A percentile compares a stretch with the other conserved stretches of the same genome.
These are phyloP conservation scores for Periconia macrospinosa DNA, from an alignment of 2,329 filamentous ascomycete species.

Conservation along the genomic window DNA sequence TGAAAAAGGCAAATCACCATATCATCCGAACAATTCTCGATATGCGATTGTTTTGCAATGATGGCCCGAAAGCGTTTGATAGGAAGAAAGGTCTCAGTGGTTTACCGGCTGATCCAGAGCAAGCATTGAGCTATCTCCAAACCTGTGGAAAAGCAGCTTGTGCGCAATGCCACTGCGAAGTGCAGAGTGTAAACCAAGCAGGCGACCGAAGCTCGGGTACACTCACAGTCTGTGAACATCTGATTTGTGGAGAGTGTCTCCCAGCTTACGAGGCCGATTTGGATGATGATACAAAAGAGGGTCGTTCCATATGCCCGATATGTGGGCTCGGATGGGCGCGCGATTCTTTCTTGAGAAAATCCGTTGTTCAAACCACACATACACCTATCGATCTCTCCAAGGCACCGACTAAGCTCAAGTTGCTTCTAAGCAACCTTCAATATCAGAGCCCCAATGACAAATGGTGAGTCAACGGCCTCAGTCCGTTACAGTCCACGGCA, in stretches of 20 bases:
- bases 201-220: slow-evolving; percentile 6
- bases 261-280: not conserved
- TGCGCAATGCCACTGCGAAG: slow-evolving; percentile 8
- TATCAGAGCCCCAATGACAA: slow-evolving; percentile 14
- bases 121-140: slow-evolving; percentile 12
- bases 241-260: slow-evolving; percentile 5
- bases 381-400: not conserved
- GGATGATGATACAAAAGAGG: not conserved
- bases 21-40: slow-evolving; percentile 20
- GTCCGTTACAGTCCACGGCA: not conserved
- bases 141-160: slow-evolving; percentile 7
- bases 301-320: not conserved
- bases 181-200: slow-evolving; percentile 1
- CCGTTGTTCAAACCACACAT: not conserved
- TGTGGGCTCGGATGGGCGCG: not conserved
- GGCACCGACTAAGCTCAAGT: slow-evolving; percentile 19
- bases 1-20: slow-evolving; percentile 7
- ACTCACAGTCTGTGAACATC: slow-evolving; percentile 1
- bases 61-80: slow-evolving; percentile 2
- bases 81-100: not conserved
- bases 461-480: slow-evolving; percentile 10
- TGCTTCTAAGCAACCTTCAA: slow-evolving; percentile 22
- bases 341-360: slow-evolving; percentile 7
- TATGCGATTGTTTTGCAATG: slow-evolving; percentile 32
- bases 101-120: slow-evolving; percentile 3